Conservation (phyloP, 148 eudicot genomes). For the Salicornia ramosissima region DNA sequence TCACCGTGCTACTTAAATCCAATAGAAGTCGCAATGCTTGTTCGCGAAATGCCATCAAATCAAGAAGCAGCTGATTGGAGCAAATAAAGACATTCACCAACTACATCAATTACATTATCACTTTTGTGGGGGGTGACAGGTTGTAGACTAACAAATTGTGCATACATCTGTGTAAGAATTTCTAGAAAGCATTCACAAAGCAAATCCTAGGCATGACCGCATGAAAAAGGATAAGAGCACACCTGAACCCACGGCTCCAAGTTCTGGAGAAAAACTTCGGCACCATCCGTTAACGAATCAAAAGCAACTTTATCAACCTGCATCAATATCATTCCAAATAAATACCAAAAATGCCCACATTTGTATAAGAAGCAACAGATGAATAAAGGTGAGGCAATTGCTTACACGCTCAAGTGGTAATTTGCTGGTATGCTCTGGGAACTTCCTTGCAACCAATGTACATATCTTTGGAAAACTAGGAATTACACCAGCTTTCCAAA, state of each 20-base stretch:
- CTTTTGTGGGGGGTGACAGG: background rate
- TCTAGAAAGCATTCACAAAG: background rate
- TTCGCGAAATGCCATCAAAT: conserved; percentile 96
- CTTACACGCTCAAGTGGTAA: conserved; percentile 91
- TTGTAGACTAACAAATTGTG: background rate
- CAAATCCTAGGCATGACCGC: background rate
- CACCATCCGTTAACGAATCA: conserved; percentile 81
- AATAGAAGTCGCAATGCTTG: conserved; percentile 88
- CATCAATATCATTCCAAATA: conserved; percentile 13
- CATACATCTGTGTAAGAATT: background rate
- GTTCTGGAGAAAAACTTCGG: conserved; percentile 81
- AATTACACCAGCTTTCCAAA: conserved; percentile 88
- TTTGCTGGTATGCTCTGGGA: conserved; percentile 93
- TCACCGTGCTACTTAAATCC: conserved; percentile 98
- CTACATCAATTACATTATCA: background rate
- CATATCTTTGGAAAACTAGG: conserved; percentile 88
- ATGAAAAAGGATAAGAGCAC: background rate
- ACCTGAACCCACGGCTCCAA: conserved; percentile 99
- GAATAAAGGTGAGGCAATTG: background rate
- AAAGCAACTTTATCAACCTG: conserved; percentile 86
- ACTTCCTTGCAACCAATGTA: conserved; percentile 71
- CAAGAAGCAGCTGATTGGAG: conserved; percentile 76
- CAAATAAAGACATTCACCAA: conserved; percentile 21
- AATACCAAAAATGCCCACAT: conserved; percentile 11
- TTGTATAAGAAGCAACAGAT: background rate